Conservation (phyloP, 176 grass and related monocot genomes). For the Puccinellia tenuiflora region DNA sequence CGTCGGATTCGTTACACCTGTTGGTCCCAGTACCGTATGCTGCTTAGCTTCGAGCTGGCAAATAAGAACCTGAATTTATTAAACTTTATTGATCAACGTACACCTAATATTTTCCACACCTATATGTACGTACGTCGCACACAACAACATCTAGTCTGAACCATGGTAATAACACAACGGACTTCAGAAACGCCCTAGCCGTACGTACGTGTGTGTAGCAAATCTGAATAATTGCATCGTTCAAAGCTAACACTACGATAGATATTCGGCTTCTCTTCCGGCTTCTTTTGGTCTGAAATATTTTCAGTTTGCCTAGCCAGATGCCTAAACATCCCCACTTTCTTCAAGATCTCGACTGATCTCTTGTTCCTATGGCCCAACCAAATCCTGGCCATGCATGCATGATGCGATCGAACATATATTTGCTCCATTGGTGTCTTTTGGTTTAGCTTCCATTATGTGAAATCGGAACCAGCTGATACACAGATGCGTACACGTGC, state of each 20-base stretch:
- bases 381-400: neutral
- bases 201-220: no score
- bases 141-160: neutral
- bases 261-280: no score
- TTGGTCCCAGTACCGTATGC: slow-evolving; percentile 19
- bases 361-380: no score
- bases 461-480: neutral
- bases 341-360: no score
- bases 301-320: no score
- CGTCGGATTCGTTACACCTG: neutral
- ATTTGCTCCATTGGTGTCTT: neutral
- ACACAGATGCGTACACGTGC: slow-evolving; percentile 27
- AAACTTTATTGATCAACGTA: neutral
- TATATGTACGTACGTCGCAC: neutral
- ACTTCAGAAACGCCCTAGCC: no score
- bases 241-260: no score
- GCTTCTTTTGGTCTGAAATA: no score
- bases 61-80: neutral
- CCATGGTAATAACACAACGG: neutral
- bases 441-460: neutral
- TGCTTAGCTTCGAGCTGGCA: neutral
- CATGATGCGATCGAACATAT: no score
- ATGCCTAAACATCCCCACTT: no score
- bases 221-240: no score
- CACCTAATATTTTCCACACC: no score